Evolutionary conservation across 495 filamentous ascomycete species (phyloP), one percentile per base, ranked within the genome.

Genomic region (Aspergillus cristatus): DNA sequence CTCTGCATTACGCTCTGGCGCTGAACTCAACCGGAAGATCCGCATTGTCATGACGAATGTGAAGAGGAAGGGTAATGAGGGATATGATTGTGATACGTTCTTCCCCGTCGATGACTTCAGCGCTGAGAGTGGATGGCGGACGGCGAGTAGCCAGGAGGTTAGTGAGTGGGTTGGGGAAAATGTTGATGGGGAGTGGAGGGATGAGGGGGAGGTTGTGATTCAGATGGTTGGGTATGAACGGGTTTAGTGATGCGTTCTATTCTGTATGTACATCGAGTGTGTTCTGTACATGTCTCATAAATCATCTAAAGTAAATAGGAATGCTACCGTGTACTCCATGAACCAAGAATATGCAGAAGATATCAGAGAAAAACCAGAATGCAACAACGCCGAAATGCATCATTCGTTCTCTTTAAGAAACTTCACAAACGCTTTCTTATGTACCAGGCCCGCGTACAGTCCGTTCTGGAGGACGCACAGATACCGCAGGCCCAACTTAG

Each of bases 381-480:
- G 4, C 20, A 24, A 24, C 20, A 24, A 4, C 20, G 20, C 4
- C 20, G n/a, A 24, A 24, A 24, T 24, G 20, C 20, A 24, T 55
- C 76, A 74, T 48, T 89, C 82, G 25, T 86, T 57, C 50, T 88
- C 77, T 43, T 85, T 86, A 62, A 94, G 79, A 56, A 88, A 95
- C 61, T 87, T 93, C 36, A 94, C 90, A 67, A 98, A 98, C 14
- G 78, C 76, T 67, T 98, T 98, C 65, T 96, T 98, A 61, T 98
- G 91, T 16, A 94, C 85, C 66, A 98, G 71, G 38, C 91, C 91
- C 1, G 84, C 85, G 62, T 85, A 97, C 25, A 77, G 72, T 14
- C 91, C 91, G 51, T 94, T 77, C 28, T 67, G 73, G 16, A 94
- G 59, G 14, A 94, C 88, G 60, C 91, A 97, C 30, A 98, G 79